A percentile compares a stretch with the other conserved stretches of the same genome.
Conservation (phyloP, 306 rosid species). For the Ormosia semicastrata region DNA sequence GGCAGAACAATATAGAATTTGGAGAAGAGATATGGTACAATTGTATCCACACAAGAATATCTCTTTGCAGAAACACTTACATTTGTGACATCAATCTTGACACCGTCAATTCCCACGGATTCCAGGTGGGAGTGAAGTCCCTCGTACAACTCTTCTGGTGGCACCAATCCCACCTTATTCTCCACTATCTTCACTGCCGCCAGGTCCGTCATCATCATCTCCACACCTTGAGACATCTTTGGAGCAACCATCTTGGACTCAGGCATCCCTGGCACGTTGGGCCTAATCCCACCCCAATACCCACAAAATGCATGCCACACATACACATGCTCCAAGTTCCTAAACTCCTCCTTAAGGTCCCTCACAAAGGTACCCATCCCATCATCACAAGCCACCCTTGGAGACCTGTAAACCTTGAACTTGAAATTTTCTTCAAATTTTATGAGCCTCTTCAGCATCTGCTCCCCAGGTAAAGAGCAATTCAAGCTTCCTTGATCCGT, state of each 20-base stretch:
- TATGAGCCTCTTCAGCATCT: conserved; percentile 51
- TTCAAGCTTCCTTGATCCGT: conserved; percentile 32
- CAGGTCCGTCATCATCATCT: conserved; percentile 55
- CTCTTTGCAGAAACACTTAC: conserved; percentile 51
- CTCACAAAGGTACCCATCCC: conserved; percentile 62
- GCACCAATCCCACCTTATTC: conserved; percentile 60
- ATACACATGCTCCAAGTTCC: conserved; percentile 51
- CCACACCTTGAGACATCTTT: conserved; percentile 39
- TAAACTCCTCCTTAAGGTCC: conserved; percentile 66
- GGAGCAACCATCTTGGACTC: conserved; percentile 40
- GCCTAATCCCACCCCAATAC: conserved; percentile 76
- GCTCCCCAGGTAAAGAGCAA: conserved; percentile 49
- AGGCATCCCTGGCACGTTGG: conserved; percentile 44
- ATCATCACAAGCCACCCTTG: not conserved
- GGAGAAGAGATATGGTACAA: too few relatives aligned
- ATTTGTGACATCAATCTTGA: conserved; percentile 74
- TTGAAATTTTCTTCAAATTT: conserved; percentile 57
- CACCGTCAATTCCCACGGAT: conserved; percentile 63
- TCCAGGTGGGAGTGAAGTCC: conserved; percentile 59
- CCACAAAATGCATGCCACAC: conserved; percentile 83
- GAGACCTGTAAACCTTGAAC: conserved; percentile 45
- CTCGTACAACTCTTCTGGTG: conserved; percentile 53
- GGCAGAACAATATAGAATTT: not conserved
- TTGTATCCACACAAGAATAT: too few relatives aligned
- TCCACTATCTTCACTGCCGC: conserved; percentile 59